A percentile compares a stretch with the other conserved stretches of the same genome.
Conservation (phyloP, 495 filamentous ascomycete species). For the Physcia stellaris region DNA sequence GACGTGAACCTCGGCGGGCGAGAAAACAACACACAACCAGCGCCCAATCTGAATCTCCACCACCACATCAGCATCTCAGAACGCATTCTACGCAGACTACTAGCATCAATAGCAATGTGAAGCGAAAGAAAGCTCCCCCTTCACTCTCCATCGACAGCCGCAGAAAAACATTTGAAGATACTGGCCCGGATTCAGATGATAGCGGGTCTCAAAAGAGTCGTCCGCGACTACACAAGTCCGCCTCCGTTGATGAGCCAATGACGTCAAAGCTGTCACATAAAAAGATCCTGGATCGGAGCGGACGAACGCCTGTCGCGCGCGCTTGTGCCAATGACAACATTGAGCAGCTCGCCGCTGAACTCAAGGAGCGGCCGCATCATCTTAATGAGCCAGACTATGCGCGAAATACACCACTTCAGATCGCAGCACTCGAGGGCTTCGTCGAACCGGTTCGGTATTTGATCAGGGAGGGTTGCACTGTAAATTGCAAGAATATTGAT, state of each 20-base stretch:
- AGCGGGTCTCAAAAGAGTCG: conserved; percentile 58
- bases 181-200: conserved; percentile 58
- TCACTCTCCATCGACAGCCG: conserved; percentile 36
- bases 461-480: conserved; percentile 65
- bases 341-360: conserved; percentile 50
- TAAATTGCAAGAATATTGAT: conserved; percentile 67
- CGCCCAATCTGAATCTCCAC: conserved; percentile 52
- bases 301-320: conserved; percentile 70
- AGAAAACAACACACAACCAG: conserved; percentile 28
- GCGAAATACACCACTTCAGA: conserved; percentile 85
- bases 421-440: conserved; percentile 72
- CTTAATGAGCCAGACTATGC: conserved; percentile 85
- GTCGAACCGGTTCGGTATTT: conserved; percentile 60
- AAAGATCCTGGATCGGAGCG: conserved; percentile 73
- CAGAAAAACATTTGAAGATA: conserved; percentile 46
- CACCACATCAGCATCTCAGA: conserved; percentile 42
- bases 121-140: conserved; percentile 28
- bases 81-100: conserved; percentile 48
- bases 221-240: conserved; percentile 50
- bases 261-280: conserved; percentile 61
- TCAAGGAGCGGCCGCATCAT: conserved; percentile 68
- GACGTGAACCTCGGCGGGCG: conserved; percentile 14
- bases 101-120: conserved; percentile 17
- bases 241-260: conserved; percentile 39
- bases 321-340: conserved; percentile 68